A percentile compares a stretch with the other conserved stretches of the same genome.
These are phyloP conservation scores for Aspergillus baeticus DNA, from an alignment of 495 filamentous ascomycete genomes.

Conservation along the genomic window DNA sequence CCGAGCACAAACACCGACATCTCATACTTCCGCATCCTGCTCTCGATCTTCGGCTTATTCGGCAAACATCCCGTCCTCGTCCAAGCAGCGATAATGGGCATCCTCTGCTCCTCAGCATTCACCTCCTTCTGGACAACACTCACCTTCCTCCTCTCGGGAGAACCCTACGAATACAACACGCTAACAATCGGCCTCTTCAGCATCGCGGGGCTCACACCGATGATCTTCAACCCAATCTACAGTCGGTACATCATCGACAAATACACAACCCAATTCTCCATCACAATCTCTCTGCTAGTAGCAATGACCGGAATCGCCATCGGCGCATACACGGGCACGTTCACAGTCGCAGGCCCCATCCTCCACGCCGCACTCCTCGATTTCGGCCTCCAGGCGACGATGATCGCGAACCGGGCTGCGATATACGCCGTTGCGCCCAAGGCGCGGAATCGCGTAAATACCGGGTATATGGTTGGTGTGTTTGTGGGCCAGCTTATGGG, in stretches of 20 bases:
- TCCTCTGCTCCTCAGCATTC: conserved; percentile 57
- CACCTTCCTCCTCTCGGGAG: conserved; percentile 70
- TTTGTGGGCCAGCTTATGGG: conserved; percentile 78
- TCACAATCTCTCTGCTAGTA: conserved; percentile 58
- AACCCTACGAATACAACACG: conserved; percentile 67
- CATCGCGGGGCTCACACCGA: conserved; percentile 69
- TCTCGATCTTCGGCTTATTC: conserved; percentile 59
- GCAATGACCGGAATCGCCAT: conserved; percentile 62
- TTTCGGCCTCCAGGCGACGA: conserved; percentile 69
- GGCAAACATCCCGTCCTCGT: conserved; percentile 64
- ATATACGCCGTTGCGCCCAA: conserved; percentile 73
- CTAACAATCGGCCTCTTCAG: conserved; percentile 75
- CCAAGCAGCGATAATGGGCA: conserved; percentile 60
- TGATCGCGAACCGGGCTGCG: conserved; percentile 70
- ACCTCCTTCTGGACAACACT: conserved; percentile 82
- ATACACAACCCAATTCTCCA: conserved; percentile 63
- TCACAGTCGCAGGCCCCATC: conserved; percentile 70
- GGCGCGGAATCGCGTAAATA: conserved; percentile 76
- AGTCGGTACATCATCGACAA: conserved; percentile 69
- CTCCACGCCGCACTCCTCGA: conserved; percentile 73
- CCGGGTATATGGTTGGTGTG: conserved; percentile 73
- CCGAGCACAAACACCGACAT: conserved; percentile 64
- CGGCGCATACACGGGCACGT: conserved; percentile 66
- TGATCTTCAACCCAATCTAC: conserved; percentile 65
- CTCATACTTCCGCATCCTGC: conserved; percentile 64